Evolutionary conservation across 164 flowering plant genomes (phyloP).

Genomic region (Vitis amurensis): DNA sequence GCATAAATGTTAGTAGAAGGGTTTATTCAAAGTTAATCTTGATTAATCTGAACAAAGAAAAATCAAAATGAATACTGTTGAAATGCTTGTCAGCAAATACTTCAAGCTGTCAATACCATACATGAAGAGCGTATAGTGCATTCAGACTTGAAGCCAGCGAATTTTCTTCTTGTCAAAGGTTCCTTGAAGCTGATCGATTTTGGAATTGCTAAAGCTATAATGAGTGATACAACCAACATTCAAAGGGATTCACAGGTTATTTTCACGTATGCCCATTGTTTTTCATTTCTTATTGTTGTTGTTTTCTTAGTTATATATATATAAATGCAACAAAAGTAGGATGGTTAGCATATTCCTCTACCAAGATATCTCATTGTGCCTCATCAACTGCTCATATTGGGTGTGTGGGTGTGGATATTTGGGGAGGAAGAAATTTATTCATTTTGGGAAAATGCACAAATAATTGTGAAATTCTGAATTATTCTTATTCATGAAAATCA

Average conservation of each 20-base stretch:
- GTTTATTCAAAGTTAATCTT: neutral
- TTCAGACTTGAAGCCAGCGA: slow-evolving; percentile 98
- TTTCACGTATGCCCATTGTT: neutral
- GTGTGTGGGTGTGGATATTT: too few species aligned
- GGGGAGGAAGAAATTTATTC: too few species aligned
- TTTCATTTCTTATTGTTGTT: too few species aligned
- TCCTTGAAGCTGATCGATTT: slow-evolving; percentile 94
- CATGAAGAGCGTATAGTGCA: slow-evolving; percentile 99
- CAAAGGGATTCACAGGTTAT: slow-evolving; percentile 96
- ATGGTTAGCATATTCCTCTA: too few species aligned
- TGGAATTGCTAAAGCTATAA: slow-evolving; percentile 96
- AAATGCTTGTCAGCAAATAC: slow-evolving; percentile 75
- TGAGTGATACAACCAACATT: slow-evolving; percentile 96
- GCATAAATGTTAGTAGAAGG: too few species aligned
- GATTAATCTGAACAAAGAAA: slow-evolving; percentile 3
- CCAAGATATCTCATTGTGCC: too few species aligned
- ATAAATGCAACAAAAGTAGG: too few species aligned
- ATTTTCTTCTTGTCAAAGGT: slow-evolving; percentile 95
- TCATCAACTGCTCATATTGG: too few species aligned
- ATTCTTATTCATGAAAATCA: too few species aligned
- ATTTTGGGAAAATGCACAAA: too few species aligned
- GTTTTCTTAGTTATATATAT: too few species aligned
- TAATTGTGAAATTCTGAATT: too few species aligned
- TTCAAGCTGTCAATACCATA: slow-evolving; percentile 90
- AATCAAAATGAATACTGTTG: slow-evolving; percentile 5